These are phyloP conservation scores for Saccharomycopsis babjevae DNA, from an alignment of 805 yeast species.

Conservation along the genomic window DNA sequence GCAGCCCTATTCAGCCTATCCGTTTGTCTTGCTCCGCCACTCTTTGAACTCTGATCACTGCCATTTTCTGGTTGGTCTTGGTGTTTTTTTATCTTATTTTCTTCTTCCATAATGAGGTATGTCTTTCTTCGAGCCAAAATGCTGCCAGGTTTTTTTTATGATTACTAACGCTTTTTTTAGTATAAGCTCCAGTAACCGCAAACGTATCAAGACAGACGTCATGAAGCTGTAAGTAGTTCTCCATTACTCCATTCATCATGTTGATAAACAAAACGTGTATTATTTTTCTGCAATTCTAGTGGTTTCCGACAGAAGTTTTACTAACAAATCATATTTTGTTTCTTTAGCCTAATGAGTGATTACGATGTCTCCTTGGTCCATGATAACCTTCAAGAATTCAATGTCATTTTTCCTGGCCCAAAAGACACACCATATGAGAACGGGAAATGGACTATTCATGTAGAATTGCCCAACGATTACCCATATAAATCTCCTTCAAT, in stretches of 20 bases:
- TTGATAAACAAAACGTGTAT: not conserved
- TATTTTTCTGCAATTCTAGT: not conserved
- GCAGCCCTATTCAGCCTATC: no score
- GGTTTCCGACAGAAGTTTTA: not conserved
- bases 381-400: constrained; percentile 79
- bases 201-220: constrained; percentile 87
- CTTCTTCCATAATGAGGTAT: not conserved
- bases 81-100: no score
- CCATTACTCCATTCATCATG: not conserved
- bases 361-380: constrained; percentile 77
- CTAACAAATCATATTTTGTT: constrained; percentile 11
- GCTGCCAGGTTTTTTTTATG: not conserved
- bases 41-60: no score
- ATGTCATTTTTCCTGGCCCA: constrained; percentile 81
- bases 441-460: constrained; percentile 85
- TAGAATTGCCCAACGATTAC: constrained; percentile 88
- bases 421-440: constrained; percentile 78
- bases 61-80: no score
- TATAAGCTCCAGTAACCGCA: constrained; percentile 40
- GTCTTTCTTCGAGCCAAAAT: not conserved
- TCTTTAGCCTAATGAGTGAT: constrained; percentile 73
- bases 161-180: not conserved
- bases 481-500: constrained; percentile 95
- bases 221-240: constrained; percentile 67
- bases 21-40: no score